These are phyloP conservation scores for Cladophialophora bantiana DNA, from an alignment of 2,329 filamentous ascomycete species.

Conservation along the genomic window DNA sequence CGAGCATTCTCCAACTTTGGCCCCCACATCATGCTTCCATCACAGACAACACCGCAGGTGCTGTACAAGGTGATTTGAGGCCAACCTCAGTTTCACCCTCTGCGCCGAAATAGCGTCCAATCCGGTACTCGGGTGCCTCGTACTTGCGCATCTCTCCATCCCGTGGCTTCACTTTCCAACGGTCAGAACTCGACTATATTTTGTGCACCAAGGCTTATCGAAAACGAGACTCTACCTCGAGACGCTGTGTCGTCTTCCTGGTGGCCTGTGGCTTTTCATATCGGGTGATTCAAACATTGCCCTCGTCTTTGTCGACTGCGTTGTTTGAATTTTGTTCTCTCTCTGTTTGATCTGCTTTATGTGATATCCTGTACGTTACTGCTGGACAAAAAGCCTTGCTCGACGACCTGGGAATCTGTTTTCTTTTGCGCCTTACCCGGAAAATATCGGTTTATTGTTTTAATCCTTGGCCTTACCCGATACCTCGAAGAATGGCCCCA, in stretches of 20 bases:
- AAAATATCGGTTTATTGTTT: conserved; percentile 14
- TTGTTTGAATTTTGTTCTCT: background rate
- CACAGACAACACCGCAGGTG: conserved; percentile 11
- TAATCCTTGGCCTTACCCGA: conserved; percentile 18
- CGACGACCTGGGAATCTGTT: background rate
- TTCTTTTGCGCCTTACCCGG: background rate
- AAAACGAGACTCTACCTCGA: conserved; percentile 14
- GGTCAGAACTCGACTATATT: conserved; percentile 19
- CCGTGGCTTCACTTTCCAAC: conserved; percentile 22
- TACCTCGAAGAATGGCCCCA: conserved; percentile 36
- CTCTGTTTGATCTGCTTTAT: conserved; percentile 2
- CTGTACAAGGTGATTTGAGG: conserved; percentile 23
- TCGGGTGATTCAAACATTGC: conserved; percentile 11
- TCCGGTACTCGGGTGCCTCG: conserved; percentile 1
- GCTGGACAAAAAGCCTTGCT: conserved; percentile 15
- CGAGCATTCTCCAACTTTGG: conserved; percentile 6
- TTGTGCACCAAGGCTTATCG: conserved; percentile 13
- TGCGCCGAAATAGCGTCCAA: conserved; percentile 32
- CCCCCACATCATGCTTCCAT: conserved; percentile 16
- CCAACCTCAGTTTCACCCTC: conserved; percentile 23
- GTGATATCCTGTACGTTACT: conserved; percentile 20
- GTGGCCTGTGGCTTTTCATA: conserved; percentile 25
- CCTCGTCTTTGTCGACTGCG: conserved; percentile 1
- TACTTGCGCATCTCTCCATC: conserved; percentile 14
- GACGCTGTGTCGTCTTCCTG: conserved; percentile 19